Evolutionary conservation across 148 eudicot genomes (phyloP), one percentile per base, ranked within the genome.

Genomic region (Rheum nobile): DNA sequence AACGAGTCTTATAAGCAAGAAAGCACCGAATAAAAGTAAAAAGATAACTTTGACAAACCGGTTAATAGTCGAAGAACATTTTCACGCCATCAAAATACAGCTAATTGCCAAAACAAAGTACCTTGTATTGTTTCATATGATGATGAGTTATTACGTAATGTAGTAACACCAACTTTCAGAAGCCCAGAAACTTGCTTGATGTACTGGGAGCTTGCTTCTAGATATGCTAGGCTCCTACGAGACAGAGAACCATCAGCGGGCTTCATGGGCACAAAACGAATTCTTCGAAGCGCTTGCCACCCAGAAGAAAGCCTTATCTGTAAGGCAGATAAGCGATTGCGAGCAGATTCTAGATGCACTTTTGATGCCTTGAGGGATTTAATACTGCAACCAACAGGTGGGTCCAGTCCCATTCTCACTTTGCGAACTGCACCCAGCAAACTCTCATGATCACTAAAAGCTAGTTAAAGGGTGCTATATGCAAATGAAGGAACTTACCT

Each of bases 141-240:
- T 16, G 97, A 82, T 35, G 95, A 80, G 73, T 79, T 88, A 71
- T 83, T 84, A 48, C 97, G 89, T 54, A 92, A 71, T 74, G 92
- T 81, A 73, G 95, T 83, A 22, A 90, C 92, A n/a, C 97, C 96
- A 67, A 88, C 84, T 90, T 90, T 92, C 35, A 92, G 69, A 67
- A 92, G 91, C 48, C 97, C 95, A 73, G 97, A 92, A 14, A 92
- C 95, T 75, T 90, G 92, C 79, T 90, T 92, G 50, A 92, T 82
- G 82, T 89, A 92, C 65, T 90, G 89, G 59, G 91, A 84, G 79
- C 97, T 88, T 19, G 97, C 95, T 39, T 90, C 92, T 42, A 92
- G 85, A 83, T 88, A 92, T n/a, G 97, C 97, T 79, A 92, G 75
- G 75, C 97, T 92, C 82, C 84, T 90, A 77, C 82, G 85, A 21